Base-by-base conservation (phyloP, 176 grass and related monocot genomes). In the Triticum timopheevii region DNA sequence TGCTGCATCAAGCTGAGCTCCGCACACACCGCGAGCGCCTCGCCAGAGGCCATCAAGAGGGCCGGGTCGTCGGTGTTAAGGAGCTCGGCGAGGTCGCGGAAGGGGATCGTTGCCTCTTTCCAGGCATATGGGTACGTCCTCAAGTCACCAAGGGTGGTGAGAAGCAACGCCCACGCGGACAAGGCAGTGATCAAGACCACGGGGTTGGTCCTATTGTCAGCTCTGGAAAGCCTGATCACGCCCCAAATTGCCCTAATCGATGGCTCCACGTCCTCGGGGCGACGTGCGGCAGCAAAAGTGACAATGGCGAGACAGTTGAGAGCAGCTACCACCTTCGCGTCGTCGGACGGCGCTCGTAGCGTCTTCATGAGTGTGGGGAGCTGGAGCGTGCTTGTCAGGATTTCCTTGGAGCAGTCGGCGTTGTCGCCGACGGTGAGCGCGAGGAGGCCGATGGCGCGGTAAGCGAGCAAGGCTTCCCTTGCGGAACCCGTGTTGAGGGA, bases 381-480 rank as follows among this genome's bases (percentile, higher is more conserved):
- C 3, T 59, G 40, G 82, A 89, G 79, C 66, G 23, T 49, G 76
- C 73, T 44, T 3, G 10, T 23, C 0, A 89, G 54, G 12, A 89
- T 65, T 40, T 36, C 52, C 39, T 44, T 28, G 40, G 76, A 6
- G 6, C 74, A 67, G 22, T 27, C 62, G 36, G 12, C 22, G 56
- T 28, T 73, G 19, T 13, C 22, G 7, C 30, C 54, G 4, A 84
- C 39, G 7, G 54, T 80, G 65, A 89, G 56, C 30, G 66, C 87
- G 17, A 89, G 87, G 38, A 84, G 62, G 30, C 81, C 87, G 16
- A 79, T 44, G 31, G 17, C 42, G n/a, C 75, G 87, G 81, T 65
- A 84, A 0, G 87, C 75, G 2, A 89, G 81, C 22, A 67, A 17
- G 54, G 87, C 40, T 54, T 89, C 75, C 81, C 0, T 79, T 39